phyloP scores from a whole-genome alignment of 2,329 filamentous ascomycete genomes.

The Whalleya microplaca region DNA sequence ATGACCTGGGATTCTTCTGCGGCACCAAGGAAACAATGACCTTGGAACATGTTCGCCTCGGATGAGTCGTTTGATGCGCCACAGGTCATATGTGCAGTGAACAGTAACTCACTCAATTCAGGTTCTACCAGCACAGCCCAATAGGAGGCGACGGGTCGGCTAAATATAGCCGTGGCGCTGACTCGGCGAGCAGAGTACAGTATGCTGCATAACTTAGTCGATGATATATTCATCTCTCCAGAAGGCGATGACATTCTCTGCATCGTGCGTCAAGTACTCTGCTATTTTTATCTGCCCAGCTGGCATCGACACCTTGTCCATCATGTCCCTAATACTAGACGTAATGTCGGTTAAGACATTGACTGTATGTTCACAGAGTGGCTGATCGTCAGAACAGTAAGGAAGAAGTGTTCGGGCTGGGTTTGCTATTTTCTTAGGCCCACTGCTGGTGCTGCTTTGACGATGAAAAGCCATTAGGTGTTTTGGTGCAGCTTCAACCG shows the following conservation, averaged over 20 bases:
- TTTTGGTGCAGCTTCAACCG: conserved; percentile 39
- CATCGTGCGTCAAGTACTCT: conserved; percentile 34
- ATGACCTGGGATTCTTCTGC: not conserved
- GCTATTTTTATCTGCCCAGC: conserved; percentile 28
- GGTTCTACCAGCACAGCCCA: not conserved
- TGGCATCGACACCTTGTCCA: conserved; percentile 29
- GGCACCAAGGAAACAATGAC: too few relatives aligned
- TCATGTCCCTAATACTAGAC: conserved; percentile 35
- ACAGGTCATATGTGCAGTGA: not conserved
- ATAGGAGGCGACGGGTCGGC: not conserved
- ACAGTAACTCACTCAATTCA: conserved; percentile 1
- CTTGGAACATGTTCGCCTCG: too few relatives aligned
- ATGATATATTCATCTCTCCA: conserved; percentile 36
- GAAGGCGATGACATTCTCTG: conserved; percentile 32
- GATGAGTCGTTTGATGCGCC: too few relatives aligned
- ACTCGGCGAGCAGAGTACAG: not conserved
- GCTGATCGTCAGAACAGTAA: conserved; percentile 36
- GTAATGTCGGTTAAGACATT: conserved; percentile 40
- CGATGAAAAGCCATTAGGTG: conserved; percentile 44
- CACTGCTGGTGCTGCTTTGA: conserved; percentile 30
- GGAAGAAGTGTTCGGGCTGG: conserved; percentile 38
- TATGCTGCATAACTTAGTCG: conserved; percentile 17
- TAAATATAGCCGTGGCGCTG: conserved; percentile 11
- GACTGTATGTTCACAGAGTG: conserved; percentile 34
- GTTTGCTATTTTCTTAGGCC: conserved; percentile 13